phyloP scores from a whole-genome alignment of 371 early-diverging fungal species.

The Coemansia sp. region DNA sequence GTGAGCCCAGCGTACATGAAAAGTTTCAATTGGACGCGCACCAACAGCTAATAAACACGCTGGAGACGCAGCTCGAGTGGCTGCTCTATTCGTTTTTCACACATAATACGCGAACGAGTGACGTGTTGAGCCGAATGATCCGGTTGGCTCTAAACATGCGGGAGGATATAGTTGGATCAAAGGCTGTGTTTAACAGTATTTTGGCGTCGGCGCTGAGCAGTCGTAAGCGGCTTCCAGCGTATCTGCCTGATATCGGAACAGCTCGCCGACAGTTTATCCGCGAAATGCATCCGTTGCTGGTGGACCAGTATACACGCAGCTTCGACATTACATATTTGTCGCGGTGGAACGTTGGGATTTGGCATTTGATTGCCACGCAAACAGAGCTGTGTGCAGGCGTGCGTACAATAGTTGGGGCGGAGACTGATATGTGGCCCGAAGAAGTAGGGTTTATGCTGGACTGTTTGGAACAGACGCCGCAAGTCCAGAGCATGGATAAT shows the following conservation, averaged over 20 bases:
- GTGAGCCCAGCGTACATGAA: conserved; percentile 45
- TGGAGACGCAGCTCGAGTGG: conserved; percentile 47
- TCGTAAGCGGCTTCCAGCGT: conserved; percentile 24
- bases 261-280: conserved; percentile 25
- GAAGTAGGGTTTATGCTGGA: conserved; percentile 40
- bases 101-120: not conserved
- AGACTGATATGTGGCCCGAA: conserved; percentile 40
- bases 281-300: conserved; percentile 24
- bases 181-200: conserved; percentile 27
- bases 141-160: conserved; percentile 28
- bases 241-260: conserved; percentile 36
- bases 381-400: conserved; percentile 24
- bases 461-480: conserved; percentile 14
- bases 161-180: conserved; percentile 43
- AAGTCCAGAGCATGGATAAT: no score
- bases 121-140: conserved; percentile 13
- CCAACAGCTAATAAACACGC: conserved; percentile 22
- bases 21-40: conserved; percentile 29
- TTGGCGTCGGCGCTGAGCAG: conserved; percentile 23
- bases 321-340: conserved; percentile 39
- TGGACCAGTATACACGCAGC: conserved; percentile 13
- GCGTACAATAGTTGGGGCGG: conserved; percentile 37
- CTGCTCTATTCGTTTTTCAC: conserved; percentile 38
- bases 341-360: conserved; percentile 40
- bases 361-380: conserved; percentile 41